Conservation (phyloP, 208 protist species). For the Phytomonas sp. region DNA sequence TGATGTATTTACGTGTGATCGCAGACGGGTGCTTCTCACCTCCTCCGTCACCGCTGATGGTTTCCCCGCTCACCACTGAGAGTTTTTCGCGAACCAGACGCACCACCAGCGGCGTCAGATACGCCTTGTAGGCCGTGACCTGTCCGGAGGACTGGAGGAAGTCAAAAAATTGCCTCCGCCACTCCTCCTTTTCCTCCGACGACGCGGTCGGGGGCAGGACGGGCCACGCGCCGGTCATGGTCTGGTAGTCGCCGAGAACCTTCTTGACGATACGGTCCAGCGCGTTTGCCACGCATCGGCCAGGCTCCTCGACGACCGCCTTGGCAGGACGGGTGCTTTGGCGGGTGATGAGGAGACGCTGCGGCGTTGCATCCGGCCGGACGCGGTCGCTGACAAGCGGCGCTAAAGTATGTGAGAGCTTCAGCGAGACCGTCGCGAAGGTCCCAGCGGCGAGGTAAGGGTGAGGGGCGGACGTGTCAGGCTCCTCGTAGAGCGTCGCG, state of each 20-base stretch:
- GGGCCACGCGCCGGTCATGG: not conserved
- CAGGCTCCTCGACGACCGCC: conserved; percentile 15
- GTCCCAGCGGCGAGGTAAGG: conserved; percentile 62
- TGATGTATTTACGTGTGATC: conserved; percentile 24
- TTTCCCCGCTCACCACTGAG: not conserved
- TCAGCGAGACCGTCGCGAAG: conserved; percentile 39
- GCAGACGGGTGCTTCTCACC: conserved; percentile 8
- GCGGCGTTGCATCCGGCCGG: conserved; percentile 46
- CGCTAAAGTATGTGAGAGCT: conserved; percentile 55
- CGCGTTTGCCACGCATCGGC: not conserved
- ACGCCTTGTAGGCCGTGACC: conserved; percentile 60
- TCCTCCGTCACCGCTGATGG: not conserved
- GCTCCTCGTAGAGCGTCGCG: conserved; percentile 49
- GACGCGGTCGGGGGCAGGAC: conserved; percentile 6
- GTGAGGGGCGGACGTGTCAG: conserved; percentile 49
- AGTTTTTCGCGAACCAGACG: conserved; percentile 62
- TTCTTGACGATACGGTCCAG: not conserved
- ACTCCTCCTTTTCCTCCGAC: conserved; percentile 17
- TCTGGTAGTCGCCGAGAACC: not conserved
- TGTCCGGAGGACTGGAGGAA: conserved; percentile 68
- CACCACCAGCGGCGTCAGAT: conserved; percentile 60
- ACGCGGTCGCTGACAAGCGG: conserved; percentile 69
- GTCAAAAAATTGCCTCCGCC: conserved; percentile 34
- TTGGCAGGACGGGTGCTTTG: conserved; percentile 26
- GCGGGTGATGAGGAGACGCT: conserved; percentile 46